These are phyloP conservation scores for Malus hybrid DNA, from an alignment of 331 rosid species.

Conservation along the genomic window DNA sequence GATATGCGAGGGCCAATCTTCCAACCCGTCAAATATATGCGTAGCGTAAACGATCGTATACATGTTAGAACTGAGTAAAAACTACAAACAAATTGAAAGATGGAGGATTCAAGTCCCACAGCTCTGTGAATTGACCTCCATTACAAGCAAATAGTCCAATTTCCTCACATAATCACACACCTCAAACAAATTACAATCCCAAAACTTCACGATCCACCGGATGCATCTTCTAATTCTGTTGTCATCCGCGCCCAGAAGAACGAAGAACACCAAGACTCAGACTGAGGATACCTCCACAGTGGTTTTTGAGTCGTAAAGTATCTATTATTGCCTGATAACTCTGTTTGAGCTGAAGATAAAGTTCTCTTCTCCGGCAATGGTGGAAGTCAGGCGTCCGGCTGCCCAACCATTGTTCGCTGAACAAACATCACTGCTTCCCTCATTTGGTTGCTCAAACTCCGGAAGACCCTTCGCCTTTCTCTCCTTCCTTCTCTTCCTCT, in stretches of 20 bases:
- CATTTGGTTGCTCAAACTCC: conserved; percentile 47
- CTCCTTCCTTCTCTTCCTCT: conserved; percentile 59
- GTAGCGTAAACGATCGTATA: conserved; percentile 28
- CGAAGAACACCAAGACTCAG: no score
- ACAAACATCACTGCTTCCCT: conserved; percentile 48
- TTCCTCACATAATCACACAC: not conserved
- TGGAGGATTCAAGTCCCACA: not conserved
- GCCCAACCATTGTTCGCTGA: conserved; percentile 81
- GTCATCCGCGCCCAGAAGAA: no score
- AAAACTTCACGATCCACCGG: not conserved
- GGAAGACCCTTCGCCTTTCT: conserved; percentile 65
- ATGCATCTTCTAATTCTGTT: not conserved
- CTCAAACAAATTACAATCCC: not conserved
- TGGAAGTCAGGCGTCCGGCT: conserved; percentile 73
- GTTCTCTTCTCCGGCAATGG: conserved; percentile 87
- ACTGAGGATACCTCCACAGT: no score
- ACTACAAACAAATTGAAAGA: not conserved
- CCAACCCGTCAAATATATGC: conserved; percentile 90
- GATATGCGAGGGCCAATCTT: conserved; percentile 80
- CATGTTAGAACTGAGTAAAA: not conserved
- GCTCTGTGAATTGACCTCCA: not conserved
- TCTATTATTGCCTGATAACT: conserved; percentile 51
- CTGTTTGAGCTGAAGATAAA: conserved; percentile 72
- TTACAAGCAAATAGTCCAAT: not conserved
- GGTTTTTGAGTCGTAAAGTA: not conserved